A percentile compares a stretch with the other conserved stretches of the same genome.
Evolutionary conservation across 164 flowering plant genomes (phyloP).

Genomic region (Protea cynaroides): DNA sequence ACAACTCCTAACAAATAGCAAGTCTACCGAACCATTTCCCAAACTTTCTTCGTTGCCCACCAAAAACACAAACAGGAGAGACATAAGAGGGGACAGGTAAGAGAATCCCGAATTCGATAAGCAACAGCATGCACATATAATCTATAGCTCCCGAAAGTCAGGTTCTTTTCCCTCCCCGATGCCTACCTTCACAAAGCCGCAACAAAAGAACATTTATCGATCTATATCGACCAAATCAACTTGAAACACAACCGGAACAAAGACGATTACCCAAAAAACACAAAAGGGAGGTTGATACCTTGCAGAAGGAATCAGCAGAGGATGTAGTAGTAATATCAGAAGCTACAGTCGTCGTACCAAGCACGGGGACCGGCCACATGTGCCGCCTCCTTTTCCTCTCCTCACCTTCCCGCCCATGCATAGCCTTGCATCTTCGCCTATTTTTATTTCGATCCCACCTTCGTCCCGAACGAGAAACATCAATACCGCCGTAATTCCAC

Average conservation of each 20-base stretch:
- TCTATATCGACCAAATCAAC: background rate
- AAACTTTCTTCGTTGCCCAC: background rate
- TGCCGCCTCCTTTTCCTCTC: slow-evolving; percentile 50
- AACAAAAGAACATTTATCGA: background rate
- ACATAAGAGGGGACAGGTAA: background rate
- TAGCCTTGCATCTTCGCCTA: slow-evolving; percentile 55
- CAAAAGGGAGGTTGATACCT: slow-evolving; percentile 30
- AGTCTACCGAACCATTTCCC: background rate
- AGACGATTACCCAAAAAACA: slow-evolving; percentile 2
- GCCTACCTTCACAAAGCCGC: background rate
- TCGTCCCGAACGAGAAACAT: slow-evolving; percentile 33
- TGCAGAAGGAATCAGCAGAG: slow-evolving; percentile 28
- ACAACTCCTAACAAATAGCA: background rate
- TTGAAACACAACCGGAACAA: background rate
- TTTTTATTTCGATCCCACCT: slow-evolving; percentile 20
- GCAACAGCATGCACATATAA: background rate
- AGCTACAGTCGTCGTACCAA: slow-evolving; percentile 33
- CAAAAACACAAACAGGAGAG: background rate
- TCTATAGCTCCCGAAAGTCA: background rate
- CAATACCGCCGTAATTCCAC: slow-evolving; percentile 33
- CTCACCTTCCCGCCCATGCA: slow-evolving; percentile 68
- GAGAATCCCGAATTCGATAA: background rate
- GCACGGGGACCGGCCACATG: slow-evolving; percentile 61
- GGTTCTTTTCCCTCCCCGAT: background rate
- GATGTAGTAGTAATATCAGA: slow-evolving; percentile 18